Evolutionary conservation across 768 basidiomycete genomes (phyloP), one percentile per base, ranked within the genome.

Genomic region (Cystobasidium onofrii): DNA sequence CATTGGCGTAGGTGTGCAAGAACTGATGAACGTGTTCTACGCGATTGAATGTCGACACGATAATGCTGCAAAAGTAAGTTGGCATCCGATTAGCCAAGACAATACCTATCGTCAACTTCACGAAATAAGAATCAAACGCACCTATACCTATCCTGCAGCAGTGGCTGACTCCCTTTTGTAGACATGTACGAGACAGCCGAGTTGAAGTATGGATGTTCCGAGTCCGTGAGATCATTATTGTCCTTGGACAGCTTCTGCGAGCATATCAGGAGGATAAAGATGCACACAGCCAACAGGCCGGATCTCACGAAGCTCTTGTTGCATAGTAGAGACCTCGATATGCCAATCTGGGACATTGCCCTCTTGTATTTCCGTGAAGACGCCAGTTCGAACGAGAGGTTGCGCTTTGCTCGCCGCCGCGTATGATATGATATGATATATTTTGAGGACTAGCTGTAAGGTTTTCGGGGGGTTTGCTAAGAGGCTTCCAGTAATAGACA

Each of bases 381-480:
- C 2, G 33, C 64, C 33, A 72, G 57, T 60, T 72, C 70, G 34
- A 64, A 54, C 33, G 62, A 33, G 27, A n/a, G 74, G 73, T 23
- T 70, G 74, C 63, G 63, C 74, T 29, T n/a, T 92, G 92, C 36
- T 91, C 91, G 64, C 81, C 81, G 74, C 74, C 41, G 41, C 34
- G 34, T 20, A 7, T n/a, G n/a, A n/a, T n/a, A n/a, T n/a, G n/a
- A n/a, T n/a, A n/a, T n/a, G n/a, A n/a, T n/a, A n/a, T n/a, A n/a
- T 36, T 15, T 33, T 33, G 7, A 33, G 72, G 29, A 77, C 77
- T 39, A 39, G 39, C 39, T 15, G 39, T 39, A n/a, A 50, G 18
- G 46, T 15, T n/a, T 4, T 50, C n/a, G n/a, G n/a, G n/a, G 46
- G 46, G 9, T n/a, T n/a, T 50, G n/a, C n/a, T 17, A 50, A 50